phyloP scores from a whole-genome alignment of 2,329 filamentous ascomycete genomes.

The Chaetomiaceae sp. region DNA sequence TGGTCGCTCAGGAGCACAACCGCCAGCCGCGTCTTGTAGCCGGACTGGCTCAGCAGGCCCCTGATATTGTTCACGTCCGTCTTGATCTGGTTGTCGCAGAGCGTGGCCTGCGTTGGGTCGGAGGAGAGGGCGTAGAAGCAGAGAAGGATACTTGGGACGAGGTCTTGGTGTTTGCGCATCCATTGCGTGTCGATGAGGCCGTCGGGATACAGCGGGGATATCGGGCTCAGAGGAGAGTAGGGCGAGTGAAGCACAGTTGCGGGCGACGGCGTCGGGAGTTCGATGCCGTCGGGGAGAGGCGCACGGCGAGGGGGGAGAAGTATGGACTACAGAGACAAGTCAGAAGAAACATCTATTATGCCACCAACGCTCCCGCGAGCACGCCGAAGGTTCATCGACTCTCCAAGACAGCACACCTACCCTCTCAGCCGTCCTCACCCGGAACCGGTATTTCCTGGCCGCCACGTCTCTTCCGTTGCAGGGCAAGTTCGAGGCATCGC shows the following conservation, averaged over 20 bases:
- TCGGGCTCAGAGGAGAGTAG: conserved; percentile 80
- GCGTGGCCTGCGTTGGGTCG: conserved; percentile 64
- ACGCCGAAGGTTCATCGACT: conserved; percentile 2
- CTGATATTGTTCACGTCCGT: conserved; percentile 77
- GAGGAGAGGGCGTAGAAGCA: conserved; percentile 74
- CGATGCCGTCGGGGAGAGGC: conserved; percentile 45
- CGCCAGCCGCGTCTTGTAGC: conserved; percentile 71
- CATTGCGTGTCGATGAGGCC: conserved; percentile 76
- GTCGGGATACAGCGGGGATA: conserved; percentile 80
- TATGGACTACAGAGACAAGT: conserved; percentile 41
- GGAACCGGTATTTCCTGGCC: conserved; percentile 51
- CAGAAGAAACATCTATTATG: too few relatives aligned
- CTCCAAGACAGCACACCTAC: conserved; percentile 64
- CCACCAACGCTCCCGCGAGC: background rate
- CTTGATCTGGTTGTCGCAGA: conserved; percentile 84
- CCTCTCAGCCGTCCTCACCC: conserved; percentile 69
- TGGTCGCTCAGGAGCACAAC: conserved; percentile 74
- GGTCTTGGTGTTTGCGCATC: conserved; percentile 81
- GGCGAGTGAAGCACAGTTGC: conserved; percentile 73
- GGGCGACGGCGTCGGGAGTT: conserved; percentile 39
- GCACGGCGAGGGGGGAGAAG: conserved; percentile 53
- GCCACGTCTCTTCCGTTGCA: conserved; percentile 58
- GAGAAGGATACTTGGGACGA: conserved; percentile 73
- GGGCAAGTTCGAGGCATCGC: conserved; percentile 57
- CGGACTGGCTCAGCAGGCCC: conserved; percentile 58